phyloP scores from a whole-genome alignment of 768 basidiomycete genomes.

The Gloeopeniophorella convolvens region DNA sequence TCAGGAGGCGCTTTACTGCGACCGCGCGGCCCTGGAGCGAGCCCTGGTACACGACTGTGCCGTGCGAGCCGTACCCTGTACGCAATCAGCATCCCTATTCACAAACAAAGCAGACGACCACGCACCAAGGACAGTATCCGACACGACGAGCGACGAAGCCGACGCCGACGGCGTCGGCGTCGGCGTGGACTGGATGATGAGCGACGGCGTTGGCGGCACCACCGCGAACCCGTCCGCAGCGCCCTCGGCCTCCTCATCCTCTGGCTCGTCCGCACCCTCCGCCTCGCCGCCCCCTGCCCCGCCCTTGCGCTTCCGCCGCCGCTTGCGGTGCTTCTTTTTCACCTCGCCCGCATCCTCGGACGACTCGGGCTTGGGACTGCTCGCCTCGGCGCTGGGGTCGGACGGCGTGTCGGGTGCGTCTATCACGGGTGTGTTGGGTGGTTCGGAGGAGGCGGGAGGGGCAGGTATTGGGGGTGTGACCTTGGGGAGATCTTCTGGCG shows the following conservation, averaged over 20 bases:
- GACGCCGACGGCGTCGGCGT: conserved; percentile 15
- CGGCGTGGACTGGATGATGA: conserved; percentile 24
- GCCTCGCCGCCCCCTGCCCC: conserved; percentile 14
- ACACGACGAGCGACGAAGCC: conserved; percentile 64
- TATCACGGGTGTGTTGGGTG: not conserved
- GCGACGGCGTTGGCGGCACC: conserved; percentile 10
- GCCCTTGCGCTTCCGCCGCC: conserved; percentile 15
- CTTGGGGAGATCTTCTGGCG: not conserved
- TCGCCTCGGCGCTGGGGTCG: not conserved
- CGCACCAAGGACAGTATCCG: conserved; percentile 70
- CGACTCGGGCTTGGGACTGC: not conserved
- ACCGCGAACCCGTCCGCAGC: conserved; percentile 12
- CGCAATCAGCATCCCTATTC: conserved; percentile 7
- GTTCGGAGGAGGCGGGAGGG: not conserved
- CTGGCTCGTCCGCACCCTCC: conserved; percentile 23
- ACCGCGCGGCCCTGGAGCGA: conserved; percentile 96
- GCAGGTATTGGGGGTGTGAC: not conserved
- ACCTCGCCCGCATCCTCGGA: conserved; percentile 45
- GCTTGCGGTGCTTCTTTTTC: conserved; percentile 28
- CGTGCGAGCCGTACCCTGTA: conserved; percentile 90
- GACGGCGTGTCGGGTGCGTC: no score
- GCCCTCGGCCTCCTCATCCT: conserved; percentile 18
- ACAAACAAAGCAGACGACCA: conserved; percentile 1
- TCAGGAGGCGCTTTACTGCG: conserved; percentile 94
- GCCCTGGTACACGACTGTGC: conserved; percentile 91